Conservation (phyloP, 2,329 filamentous ascomycete genomes). For the Laburnicola sp. region DNA sequence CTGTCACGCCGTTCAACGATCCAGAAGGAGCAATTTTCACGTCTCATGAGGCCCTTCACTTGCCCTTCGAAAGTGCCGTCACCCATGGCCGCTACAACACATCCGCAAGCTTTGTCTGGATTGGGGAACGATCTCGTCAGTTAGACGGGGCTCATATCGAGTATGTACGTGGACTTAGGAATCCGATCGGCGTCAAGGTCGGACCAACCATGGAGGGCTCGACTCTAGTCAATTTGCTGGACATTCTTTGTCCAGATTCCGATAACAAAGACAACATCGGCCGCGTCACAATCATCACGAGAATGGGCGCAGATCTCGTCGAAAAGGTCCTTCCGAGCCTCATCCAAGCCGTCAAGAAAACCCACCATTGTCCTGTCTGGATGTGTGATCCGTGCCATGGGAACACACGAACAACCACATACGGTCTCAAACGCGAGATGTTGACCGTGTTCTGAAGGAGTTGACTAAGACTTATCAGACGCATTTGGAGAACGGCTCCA, state of each 20-base stretch:
- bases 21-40: slow-evolving; percentile 12
- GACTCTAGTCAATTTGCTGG: slow-evolving; percentile 9
- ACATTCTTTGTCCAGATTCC: background rate
- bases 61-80: slow-evolving; percentile 16
- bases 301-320: slow-evolving; percentile 9
- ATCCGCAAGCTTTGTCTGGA: slow-evolving; percentile 18
- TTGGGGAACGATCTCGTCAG: slow-evolving; percentile 22
- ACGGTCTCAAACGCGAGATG: slow-evolving; percentile 12
- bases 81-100: slow-evolving; percentile 16
- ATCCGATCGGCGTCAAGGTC: slow-evolving; percentile 21
- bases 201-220: slow-evolving; percentile 3
- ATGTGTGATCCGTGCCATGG: slow-evolving; percentile 18
- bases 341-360: slow-evolving; percentile 8
- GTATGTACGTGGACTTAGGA: slow-evolving; percentile 18
- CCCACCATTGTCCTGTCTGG: slow-evolving; percentile 9
- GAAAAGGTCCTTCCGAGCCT: slow-evolving; percentile 9
- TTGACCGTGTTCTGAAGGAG: slow-evolving; percentile 9
- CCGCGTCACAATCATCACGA: slow-evolving; percentile 14
- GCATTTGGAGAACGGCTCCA: background rate
- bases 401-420: slow-evolving; percentile 11
- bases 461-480: slow-evolving; percentile 3
- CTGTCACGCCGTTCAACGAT: background rate
- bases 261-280: slow-evolving; percentile 3
- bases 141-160: slow-evolving; percentile 20
- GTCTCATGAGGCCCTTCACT: slow-evolving; percentile 19